Conservation (phyloP, 805 yeast genomes). For the Starmerella powellii region DNA sequence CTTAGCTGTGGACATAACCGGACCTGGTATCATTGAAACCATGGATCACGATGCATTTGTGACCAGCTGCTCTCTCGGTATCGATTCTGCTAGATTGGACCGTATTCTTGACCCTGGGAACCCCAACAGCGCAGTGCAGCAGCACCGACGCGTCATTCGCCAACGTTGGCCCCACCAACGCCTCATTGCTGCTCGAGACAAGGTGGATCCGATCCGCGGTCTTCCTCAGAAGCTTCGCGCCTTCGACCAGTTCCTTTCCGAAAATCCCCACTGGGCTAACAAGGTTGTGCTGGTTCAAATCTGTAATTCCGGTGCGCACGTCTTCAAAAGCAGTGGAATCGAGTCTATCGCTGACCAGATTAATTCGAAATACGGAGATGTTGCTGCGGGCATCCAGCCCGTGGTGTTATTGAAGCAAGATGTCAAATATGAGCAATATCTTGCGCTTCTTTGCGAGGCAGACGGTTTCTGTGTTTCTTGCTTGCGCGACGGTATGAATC, state of each 20-base stretch:
- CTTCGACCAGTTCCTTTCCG: slow-evolving; percentile 61
- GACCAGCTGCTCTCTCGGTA: slow-evolving; percentile 32
- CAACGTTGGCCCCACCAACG: slow-evolving; percentile 65
- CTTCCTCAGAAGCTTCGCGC: slow-evolving; percentile 77
- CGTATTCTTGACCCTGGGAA: slow-evolving; percentile 35
- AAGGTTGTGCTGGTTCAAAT: slow-evolving; percentile 72
- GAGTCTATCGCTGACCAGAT: slow-evolving; percentile 77
- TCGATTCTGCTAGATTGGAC: slow-evolving; percentile 37
- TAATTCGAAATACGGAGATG: slow-evolving; percentile 56
- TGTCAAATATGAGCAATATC: slow-evolving; percentile 74
- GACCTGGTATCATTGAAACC: slow-evolving; percentile 74
- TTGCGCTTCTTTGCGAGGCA: slow-evolving; percentile 77
- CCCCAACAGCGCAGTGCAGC: slow-evolving; percentile 32
- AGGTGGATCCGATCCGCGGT: slow-evolving; percentile 77
- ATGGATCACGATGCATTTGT: slow-evolving; percentile 31
- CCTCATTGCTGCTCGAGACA: slow-evolving; percentile 77
- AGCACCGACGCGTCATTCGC: slow-evolving; percentile 44
- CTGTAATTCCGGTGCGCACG: slow-evolving; percentile 41
- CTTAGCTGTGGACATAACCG: slow-evolving; percentile 63
- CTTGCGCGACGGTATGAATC: slow-evolving; percentile 91
- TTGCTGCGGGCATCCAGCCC: slow-evolving; percentile 61
- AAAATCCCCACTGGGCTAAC: slow-evolving; percentile 59
- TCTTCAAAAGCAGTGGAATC: slow-evolving; percentile 34
- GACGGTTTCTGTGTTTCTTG: slow-evolving; percentile 80
- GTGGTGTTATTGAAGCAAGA: slow-evolving; percentile 83